Evolutionary conservation across 495 filamentous ascomycete genomes (phyloP).

Genomic region (Achaetomiella virescens): DNA sequence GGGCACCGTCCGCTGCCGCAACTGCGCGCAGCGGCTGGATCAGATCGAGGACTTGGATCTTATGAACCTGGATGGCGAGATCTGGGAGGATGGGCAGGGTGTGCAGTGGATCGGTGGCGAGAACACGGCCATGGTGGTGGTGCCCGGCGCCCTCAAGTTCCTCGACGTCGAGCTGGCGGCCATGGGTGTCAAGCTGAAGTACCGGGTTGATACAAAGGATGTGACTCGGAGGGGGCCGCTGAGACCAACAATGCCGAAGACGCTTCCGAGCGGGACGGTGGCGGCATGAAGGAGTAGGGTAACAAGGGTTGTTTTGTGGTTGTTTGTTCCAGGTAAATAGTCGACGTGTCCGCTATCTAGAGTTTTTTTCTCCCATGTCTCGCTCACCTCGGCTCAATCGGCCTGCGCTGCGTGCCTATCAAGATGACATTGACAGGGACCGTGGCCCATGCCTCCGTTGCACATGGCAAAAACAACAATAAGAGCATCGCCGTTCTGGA

Average conservation of each 20-base stretch:
- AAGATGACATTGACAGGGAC: not conserved
- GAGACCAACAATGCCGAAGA: slow-evolving; percentile 14
- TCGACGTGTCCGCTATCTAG: not conserved
- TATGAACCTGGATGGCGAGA: slow-evolving; percentile 56
- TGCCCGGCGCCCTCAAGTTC: slow-evolving; percentile 87
- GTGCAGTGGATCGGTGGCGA: slow-evolving; percentile 77
- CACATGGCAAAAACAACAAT: not conserved
- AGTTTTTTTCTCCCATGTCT: slow-evolving; percentile 1
- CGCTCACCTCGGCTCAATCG: not conserved
- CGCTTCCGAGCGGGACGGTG: slow-evolving; percentile 11
- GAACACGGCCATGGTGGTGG: slow-evolving; percentile 81
- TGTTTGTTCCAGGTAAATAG: slow-evolving; percentile 4
- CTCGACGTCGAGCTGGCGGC: slow-evolving; percentile 90
- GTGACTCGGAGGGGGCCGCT: slow-evolving; percentile 39
- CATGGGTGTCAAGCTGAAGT: slow-evolving; percentile 50
- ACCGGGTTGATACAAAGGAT: slow-evolving; percentile 62
- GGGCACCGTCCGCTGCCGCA: slow-evolving; percentile 65
- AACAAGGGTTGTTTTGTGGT: not conserved
- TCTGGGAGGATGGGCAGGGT: slow-evolving; percentile 90
- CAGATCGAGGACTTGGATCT: slow-evolving; percentile 50
- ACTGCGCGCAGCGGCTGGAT: slow-evolving; percentile 63
- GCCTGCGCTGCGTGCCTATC: not conserved
- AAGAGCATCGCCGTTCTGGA: not conserved
- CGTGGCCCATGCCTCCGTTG: not conserved
- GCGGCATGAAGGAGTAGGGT: slow-evolving; percentile 12